Percentiles rank a stretch among this genome's conserved stretches.
phyloP scores from a whole-genome alignment of 441 rosid genomes.

The Croton setiger region DNA sequence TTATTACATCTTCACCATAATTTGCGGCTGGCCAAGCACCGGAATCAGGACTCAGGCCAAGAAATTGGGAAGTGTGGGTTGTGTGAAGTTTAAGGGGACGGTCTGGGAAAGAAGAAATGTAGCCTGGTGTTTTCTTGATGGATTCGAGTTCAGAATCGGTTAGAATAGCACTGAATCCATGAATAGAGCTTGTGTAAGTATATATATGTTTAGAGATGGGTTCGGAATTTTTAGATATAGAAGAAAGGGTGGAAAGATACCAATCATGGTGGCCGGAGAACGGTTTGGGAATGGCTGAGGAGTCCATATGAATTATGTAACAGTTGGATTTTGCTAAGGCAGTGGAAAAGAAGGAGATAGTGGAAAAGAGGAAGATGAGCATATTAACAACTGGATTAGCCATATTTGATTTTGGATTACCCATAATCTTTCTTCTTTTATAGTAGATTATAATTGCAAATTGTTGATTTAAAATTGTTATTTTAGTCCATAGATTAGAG shows the following conservation, averaged over 20 bases:
- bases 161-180: conserved; percentile 54
- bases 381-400: conserved; percentile 14
- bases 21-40: conserved; percentile 64
- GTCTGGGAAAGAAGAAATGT: conserved; percentile 42
- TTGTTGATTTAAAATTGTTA: too few relatives aligned
- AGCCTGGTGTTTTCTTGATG: conserved; percentile 43
- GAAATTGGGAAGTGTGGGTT: conserved; percentile 68
- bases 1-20: conserved; percentile 65
- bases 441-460: too few relatives aligned
- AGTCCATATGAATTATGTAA: conserved; percentile 59
- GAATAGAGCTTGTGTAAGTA: conserved; percentile 38
- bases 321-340: conserved; percentile 28
- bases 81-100: conserved; percentile 51
- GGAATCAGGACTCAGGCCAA: conserved; percentile 51
- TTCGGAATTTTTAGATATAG: conserved; percentile 25
- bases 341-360: conserved; percentile 2
- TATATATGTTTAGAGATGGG: conserved; percentile 35
- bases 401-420: too few relatives aligned
- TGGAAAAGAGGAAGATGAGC: conserved; percentile 10
- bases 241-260: conserved; percentile 43
- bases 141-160: conserved; percentile 43
- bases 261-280: conserved; percentile 48
- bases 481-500: too few relatives aligned
- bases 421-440: too few relatives aligned
- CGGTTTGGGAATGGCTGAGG: conserved; percentile 47